Conservation (phyloP, 139 green algal genomes). For the Chlamydomonas sphaeroides region DNA sequence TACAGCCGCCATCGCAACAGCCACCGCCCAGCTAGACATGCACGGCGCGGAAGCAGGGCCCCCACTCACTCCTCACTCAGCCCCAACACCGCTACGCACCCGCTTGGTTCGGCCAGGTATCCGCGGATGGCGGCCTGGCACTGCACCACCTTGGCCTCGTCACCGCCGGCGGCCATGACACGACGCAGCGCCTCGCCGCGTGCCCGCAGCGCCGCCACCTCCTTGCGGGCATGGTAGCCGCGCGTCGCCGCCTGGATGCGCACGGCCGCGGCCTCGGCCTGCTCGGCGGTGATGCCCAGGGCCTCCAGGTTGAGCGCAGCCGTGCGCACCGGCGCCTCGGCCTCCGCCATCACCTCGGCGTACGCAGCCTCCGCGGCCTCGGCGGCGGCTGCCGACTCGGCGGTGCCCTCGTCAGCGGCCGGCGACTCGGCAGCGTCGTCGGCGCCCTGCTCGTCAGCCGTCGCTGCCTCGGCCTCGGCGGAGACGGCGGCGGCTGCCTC, state of each 20-base stretch:
- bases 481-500: neutral
- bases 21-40: too few relatives aligned
- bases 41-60: too few relatives aligned
- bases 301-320: neutral
- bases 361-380: neutral
- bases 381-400: neutral
- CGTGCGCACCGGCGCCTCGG: neutral
- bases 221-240: conserved; percentile 34
- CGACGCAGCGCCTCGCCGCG: neutral
- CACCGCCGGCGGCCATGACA: conserved; percentile 22
- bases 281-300: conserved; percentile 4
- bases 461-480: neutral
- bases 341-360: neutral
- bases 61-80: too few relatives aligned
- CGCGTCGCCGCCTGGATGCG: conserved; percentile 42
- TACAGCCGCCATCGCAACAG: too few relatives aligned
- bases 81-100: too few relatives aligned
- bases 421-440: neutral
- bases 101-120: too few relatives aligned
- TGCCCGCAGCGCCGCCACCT: conserved; percentile 43
- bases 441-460: neutral
- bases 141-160: conserved; percentile 16
- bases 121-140: conserved; percentile 43
- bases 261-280: conserved; percentile 34
- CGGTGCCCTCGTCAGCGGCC: too few relatives aligned